These are phyloP conservation scores for Camelina hispida DNA, from an alignment of 345 rosid genomes.

Conservation along the genomic window DNA sequence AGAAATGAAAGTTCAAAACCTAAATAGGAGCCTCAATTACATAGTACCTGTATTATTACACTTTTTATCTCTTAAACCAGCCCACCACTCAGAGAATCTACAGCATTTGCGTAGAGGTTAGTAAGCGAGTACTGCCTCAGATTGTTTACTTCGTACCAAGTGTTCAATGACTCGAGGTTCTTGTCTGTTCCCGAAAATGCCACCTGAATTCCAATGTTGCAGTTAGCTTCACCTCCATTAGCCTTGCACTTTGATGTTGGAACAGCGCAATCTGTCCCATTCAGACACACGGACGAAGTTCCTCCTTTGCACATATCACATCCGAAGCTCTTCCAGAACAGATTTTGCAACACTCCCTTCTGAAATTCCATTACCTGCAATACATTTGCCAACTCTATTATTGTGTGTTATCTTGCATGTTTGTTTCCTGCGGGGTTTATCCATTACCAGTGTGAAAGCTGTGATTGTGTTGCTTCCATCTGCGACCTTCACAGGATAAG, in stretches of 20 bases:
- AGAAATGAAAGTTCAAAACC: constrained; percentile 23
- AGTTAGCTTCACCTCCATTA: constrained; percentile 54
- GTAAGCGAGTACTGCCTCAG: constrained; percentile 70
- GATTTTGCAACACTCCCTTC: constrained; percentile 72
- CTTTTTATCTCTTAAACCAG: constrained; percentile 31
- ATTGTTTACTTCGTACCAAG: constrained; percentile 87
- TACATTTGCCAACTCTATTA: not conserved
- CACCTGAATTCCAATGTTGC: constrained; percentile 68
- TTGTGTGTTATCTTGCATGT: not conserved
- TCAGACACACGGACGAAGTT: constrained; percentile 52
- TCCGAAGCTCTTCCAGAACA: constrained; percentile 83
- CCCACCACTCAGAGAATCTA: constrained; percentile 44
- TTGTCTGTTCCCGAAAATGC: constrained; percentile 87
- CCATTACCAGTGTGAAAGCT: constrained; percentile 87
- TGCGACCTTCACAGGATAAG: constrained; percentile 67
- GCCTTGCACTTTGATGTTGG: constrained; percentile 61
- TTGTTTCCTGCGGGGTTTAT: not conserved
- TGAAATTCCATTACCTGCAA: constrained; percentile 82
- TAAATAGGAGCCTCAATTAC: constrained; percentile 33
- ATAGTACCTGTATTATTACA: constrained; percentile 8
- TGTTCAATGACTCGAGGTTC: constrained; percentile 68
- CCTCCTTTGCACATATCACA: constrained; percentile 61
- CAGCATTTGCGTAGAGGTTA: constrained; percentile 55
- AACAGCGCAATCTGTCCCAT: constrained; percentile 69
- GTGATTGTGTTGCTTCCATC: constrained; percentile 68